Evolutionary conservation across 495 filamentous ascomycete species (phyloP).

Genomic region (Friedmanniomyces simplex): DNA sequence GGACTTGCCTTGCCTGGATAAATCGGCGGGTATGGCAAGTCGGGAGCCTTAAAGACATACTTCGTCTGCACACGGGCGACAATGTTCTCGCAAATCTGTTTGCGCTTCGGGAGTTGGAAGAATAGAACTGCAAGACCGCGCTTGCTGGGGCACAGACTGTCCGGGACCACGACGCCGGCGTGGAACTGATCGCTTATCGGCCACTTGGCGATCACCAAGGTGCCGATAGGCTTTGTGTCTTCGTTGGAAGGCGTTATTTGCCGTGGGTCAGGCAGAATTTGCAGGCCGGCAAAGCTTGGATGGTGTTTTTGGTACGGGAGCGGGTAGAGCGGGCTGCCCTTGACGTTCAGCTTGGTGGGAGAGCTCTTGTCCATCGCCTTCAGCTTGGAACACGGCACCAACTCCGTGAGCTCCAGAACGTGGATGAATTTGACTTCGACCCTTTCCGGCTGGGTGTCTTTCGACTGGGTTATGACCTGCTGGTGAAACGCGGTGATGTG

Average conservation of each 20-base stretch:
- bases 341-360: not conserved
- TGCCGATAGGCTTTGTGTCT: not conserved
- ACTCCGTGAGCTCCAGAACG: not conserved
- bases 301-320: not conserved
- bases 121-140: not conserved
- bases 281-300: not conserved
- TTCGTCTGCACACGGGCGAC: not conserved
- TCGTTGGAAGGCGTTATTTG: not conserved
- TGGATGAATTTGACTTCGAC: not conserved
- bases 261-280: not conserved
- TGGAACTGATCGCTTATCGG: not conserved
- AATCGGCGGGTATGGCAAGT: not conserved
- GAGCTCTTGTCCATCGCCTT: not conserved
- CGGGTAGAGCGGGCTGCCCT: not conserved
- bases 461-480: not conserved
- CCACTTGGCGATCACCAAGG: not conserved
- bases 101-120: not conserved
- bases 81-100: not conserved
- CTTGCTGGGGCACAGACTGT: not conserved
- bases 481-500: not conserved
- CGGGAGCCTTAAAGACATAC: not conserved
- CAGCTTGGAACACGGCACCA: not conserved
- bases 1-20: not conserved
- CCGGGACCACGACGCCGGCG: not conserved
- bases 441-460: not conserved